phyloP scores from a whole-genome alignment of 2,329 filamentous ascomycete species.

The Helminthosporium solani region DNA sequence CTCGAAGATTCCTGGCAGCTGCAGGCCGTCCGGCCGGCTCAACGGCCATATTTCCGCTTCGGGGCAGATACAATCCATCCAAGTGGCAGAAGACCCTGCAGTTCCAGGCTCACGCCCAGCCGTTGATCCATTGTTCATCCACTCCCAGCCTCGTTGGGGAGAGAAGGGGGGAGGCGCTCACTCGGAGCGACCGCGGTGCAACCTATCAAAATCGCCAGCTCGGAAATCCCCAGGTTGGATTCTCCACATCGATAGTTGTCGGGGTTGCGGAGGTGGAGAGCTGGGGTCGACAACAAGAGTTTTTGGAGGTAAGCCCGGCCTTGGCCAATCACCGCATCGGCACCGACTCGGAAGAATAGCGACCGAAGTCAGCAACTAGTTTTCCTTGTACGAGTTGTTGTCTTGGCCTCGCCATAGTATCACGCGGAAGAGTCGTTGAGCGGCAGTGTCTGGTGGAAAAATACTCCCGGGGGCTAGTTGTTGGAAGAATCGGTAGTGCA shows the following conservation, averaged over 20 bases:
- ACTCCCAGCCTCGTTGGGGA: too few species aligned
- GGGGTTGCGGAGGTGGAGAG: background rate
- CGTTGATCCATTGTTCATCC: background rate
- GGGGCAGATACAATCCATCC: constrained; percentile 5
- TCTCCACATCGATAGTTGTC: background rate
- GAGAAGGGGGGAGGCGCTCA: too few species aligned
- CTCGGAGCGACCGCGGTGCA: background rate
- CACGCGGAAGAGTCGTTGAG: background rate
- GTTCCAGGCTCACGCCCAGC: background rate
- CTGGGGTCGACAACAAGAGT: constrained; percentile 17
- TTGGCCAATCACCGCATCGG: constrained; percentile 20
- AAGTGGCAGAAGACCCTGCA: constrained; percentile 1
- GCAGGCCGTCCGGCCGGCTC: too few species aligned
- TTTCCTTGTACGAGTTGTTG: background rate
- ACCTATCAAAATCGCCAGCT: background rate
- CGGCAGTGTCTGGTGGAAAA: constrained; percentile 8
- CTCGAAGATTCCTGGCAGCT: background rate
- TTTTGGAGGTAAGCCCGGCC: constrained; percentile 20
- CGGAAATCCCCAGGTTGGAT: constrained; percentile 1
- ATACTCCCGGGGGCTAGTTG: constrained; percentile 10
- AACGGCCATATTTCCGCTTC: constrained; percentile 8
- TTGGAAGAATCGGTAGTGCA: too few species aligned
- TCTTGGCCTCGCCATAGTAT: constrained; percentile 2
- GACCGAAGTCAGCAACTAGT: background rate
- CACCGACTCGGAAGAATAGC: constrained; percentile 4